A percentile compares a stretch with the other conserved stretches of the same genome.
phyloP scores from a whole-genome alignment of 305 asterid genomes.

The Lippia alba region DNA sequence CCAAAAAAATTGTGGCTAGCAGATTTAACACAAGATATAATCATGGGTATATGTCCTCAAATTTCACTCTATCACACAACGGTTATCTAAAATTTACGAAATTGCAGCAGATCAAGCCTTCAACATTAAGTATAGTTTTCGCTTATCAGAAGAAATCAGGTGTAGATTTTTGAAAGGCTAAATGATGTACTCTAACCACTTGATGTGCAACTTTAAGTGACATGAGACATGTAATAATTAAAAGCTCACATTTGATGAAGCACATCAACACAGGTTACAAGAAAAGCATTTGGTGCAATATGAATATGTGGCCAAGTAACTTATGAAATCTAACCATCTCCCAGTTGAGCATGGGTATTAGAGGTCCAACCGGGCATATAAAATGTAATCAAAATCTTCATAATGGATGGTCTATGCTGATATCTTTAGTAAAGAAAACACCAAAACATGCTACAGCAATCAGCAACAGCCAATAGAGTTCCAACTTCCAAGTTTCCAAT shows the following conservation, averaged over 20 bases:
- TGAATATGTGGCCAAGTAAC: background rate
- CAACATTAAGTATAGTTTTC: no score
- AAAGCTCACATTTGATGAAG: background rate
- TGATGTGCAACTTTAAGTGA: background rate
- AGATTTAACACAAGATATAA: no score
- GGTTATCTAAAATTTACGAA: no score
- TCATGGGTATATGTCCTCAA: no score
- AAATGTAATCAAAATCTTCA: slow-evolving; percentile 4
- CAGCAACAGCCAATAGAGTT: background rate
- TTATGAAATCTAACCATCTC: background rate
- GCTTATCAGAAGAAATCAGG: no score
- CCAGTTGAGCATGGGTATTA: background rate
- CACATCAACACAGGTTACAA: background rate
- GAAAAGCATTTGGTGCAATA: background rate
- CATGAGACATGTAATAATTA: background rate
- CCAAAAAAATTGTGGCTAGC: slow-evolving; percentile 8
- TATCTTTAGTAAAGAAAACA: no score
- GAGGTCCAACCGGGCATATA: background rate
- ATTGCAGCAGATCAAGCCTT: no score
- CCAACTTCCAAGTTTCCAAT: background rate
- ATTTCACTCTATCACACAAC: no score
- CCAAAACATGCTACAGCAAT: background rate
- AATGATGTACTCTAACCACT: background rate
- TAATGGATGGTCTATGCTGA: background rate
- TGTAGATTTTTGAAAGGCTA: background rate